Conservation (phyloP, 2,329 filamentous ascomycete species). For the Podosphaera leucotricha region DNA sequence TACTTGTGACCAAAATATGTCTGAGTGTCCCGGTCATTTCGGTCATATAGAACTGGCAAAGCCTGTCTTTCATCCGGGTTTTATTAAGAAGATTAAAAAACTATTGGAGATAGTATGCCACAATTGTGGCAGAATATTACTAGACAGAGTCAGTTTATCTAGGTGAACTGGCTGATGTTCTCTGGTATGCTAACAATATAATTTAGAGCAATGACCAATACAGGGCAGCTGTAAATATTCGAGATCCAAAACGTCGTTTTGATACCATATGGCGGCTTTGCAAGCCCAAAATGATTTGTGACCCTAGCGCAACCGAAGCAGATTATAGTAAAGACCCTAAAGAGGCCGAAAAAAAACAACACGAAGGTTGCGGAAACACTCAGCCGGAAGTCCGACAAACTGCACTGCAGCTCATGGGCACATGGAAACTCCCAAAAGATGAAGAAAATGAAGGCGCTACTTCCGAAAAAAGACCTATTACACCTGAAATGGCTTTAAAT, state of each 20-base stretch:
- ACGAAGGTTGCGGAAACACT: constrained; percentile 82
- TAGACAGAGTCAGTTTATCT: constrained; percentile 85
- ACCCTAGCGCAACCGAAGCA: constrained; percentile 50
- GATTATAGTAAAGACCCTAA: constrained; percentile 37
- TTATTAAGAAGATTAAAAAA: constrained; percentile 98
- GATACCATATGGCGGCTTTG: constrained; percentile 79
- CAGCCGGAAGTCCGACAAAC: constrained; percentile 76
- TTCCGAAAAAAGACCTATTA: constrained; percentile 61
- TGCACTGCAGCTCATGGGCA: constrained; percentile 60
- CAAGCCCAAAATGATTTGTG: constrained; percentile 69
- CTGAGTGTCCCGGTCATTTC: constrained; percentile 92
- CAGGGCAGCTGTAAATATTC: constrained; percentile 53
- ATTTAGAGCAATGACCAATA: constrained; percentile 66
- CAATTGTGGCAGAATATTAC: constrained; percentile 93
- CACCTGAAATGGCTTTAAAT: constrained; percentile 60
- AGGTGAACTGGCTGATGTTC: constrained; percentile 27
- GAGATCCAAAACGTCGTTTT: constrained; percentile 88
- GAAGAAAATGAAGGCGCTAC: constrained; percentile 48
- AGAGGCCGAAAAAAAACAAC: constrained; percentile 29
- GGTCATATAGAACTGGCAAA: constrained; percentile 95
- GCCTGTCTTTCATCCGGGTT: constrained; percentile 85
- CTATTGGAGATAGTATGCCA: constrained; percentile 96
- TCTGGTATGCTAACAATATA: constrained; percentile 35
- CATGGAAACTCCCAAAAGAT: constrained; percentile 45
- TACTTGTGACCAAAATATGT: constrained; percentile 88